Evolutionary conservation across 495 filamentous ascomycete species (phyloP), one percentile per base, ranked within the genome.

Genomic region (Aspergillus ostianus): DNA sequence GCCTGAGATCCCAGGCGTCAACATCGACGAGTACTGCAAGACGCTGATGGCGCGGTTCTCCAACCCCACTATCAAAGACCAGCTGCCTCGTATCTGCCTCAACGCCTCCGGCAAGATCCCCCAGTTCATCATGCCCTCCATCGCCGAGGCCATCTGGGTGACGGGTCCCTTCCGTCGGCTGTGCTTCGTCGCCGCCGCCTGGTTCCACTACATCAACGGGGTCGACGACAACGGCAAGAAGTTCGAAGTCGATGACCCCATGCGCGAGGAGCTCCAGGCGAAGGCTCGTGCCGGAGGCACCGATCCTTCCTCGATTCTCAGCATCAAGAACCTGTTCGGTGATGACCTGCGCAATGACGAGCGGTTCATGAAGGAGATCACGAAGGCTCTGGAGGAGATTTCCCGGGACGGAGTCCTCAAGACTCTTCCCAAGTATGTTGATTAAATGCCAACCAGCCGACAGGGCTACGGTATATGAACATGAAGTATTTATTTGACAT

Each of bases 121-220:
- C 3, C 77, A 80, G 63, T 80, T 80, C 60, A 79, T 79, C 64
- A 79, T 80, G 76, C 77, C 77, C 8, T 76, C 76, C 2, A 75
- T 80, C 55, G 77, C 77, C 56, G 77, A 80, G 65, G 70, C 70
- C 7, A 80, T 80, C 56, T 76, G 73, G 75, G 72, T 68, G 0
- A 72, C 62, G 15, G 72, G 70, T n/a, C 75, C 76, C 2, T 77
- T 80, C 72, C 73, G 74, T 10, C 73, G 74, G 8, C 68, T 80
- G 49, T 76, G 71, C 63, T 80, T 79, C 61, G 66, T 73, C 48
- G 72, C 74, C 0, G 77, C 77, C 13, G 73, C 73, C 21, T 80
- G 77, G 77, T 79, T 80, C 70, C 70, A 55, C 4, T 80, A 78
- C 57, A 23, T 80, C 45, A 71, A 76, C 26, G 77, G 77, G 1